Evolutionary conservation across 2,329 filamentous ascomycete genomes (phyloP).

Genomic region (Venturia nashicola): DNA sequence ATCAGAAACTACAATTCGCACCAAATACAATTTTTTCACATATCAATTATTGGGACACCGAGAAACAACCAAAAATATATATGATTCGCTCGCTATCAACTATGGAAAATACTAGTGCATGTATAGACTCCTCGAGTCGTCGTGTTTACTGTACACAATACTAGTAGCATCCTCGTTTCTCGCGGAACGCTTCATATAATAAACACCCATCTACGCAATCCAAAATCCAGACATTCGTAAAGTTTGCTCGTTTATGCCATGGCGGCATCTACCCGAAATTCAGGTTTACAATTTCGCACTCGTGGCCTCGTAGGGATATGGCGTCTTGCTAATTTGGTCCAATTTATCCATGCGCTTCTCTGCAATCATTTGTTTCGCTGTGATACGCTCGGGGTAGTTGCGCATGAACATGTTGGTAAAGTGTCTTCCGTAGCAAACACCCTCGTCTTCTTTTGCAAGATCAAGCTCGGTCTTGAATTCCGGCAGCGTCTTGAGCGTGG

Average conservation of each 20-base stretch:
- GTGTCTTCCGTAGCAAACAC: constrained; percentile 40
- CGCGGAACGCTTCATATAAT: no score
- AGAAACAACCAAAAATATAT: no score
- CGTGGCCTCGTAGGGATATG: background rate
- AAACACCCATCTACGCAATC: no score
- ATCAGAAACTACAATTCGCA: no score
- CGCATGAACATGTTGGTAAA: constrained; percentile 41
- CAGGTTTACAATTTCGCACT: background rate
- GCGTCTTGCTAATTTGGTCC: background rate
- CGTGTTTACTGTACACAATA: no score
- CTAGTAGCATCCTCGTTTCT: no score
- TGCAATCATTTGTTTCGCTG: constrained; percentile 22
- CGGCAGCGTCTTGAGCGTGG: constrained; percentile 31
- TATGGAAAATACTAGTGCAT: no score
- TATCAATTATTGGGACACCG: no score
- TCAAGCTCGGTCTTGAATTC: constrained; percentile 17
- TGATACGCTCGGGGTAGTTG: constrained; percentile 37
- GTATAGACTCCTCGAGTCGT: no score
- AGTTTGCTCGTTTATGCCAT: background rate
- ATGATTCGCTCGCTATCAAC: no score
- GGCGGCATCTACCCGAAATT: background rate
- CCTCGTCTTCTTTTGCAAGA: constrained; percentile 15
- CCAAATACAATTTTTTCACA: no score
- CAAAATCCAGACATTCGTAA: background rate
- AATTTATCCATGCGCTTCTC: constrained; percentile 12